Evolutionary conservation across 352 stramenopile genomes (phyloP), one percentile per base, ranked within the genome.

Genomic region (Pythium diclinum): DNA sequence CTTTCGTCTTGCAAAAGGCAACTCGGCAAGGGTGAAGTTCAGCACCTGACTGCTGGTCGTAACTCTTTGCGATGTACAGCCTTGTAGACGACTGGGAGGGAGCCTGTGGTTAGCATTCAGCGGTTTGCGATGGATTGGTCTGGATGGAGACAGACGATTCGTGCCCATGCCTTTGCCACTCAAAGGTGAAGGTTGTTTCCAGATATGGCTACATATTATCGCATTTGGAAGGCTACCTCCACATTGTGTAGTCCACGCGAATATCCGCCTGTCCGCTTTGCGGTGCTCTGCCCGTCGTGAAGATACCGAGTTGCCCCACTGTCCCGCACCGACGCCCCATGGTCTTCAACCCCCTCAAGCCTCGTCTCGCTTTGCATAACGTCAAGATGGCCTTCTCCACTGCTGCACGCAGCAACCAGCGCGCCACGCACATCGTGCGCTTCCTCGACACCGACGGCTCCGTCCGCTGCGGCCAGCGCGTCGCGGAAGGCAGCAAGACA

Each of bases 371-470:
- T 14, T 32, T 42, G 16, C 19, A 59, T 30, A 55, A 54, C 25
- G 36, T 33, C 38, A 38, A 25, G 21, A 70, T 70, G 63, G 38
- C 28, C 21, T 71, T 63, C 63, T 68, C 56, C 59, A 67, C 67
- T 25, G 63, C 55, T 21, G 44, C 44, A 2, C 19, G 21, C 47
- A 68, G 62, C 28, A 62, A 59, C 21, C 68, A 60, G n/a, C 59
- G 62, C 25, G 85, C 85, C 34, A 90, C 79, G 6, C 65, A 72
- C 17, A 65, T 94, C 21, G 80, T 87, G 58, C 85, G 85, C 63
- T 92, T 94, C 57, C 42, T 88, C 21, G 83, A 94, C 58, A 68
- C 78, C 21, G 68, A 70, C 40, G 83, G 78, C 61, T 70, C 70
- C 21, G 74, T 79, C 10, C 81, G 83, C 32, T 90, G 84, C 55